Evolutionary conservation across 495 filamentous ascomycete genomes (phyloP).

Genomic region (Haplographium delicatum): DNA sequence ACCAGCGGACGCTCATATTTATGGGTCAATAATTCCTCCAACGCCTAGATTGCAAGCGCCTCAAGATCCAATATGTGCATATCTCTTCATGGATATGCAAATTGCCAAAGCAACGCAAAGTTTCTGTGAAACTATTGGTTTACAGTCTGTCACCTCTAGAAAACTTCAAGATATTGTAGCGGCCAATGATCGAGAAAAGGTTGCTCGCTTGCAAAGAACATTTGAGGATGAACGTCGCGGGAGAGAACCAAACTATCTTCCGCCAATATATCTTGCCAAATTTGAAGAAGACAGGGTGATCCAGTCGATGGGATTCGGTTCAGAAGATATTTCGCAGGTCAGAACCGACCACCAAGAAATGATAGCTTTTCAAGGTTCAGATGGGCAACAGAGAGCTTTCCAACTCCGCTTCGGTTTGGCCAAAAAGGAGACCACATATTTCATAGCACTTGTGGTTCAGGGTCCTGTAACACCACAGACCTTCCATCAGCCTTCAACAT

Average conservation of each 20-base stretch:
- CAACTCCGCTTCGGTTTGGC: slow-evolving; percentile 43
- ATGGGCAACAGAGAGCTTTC: slow-evolving; percentile 38
- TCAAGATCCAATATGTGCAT: slow-evolving; percentile 41
- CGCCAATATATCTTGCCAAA: slow-evolving; percentile 44
- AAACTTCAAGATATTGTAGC: slow-evolving; percentile 45
- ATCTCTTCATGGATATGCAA: slow-evolving; percentile 49
- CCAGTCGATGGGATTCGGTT: slow-evolving; percentile 39
- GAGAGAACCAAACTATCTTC: slow-evolving; percentile 46
- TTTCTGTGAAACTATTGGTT: slow-evolving; percentile 46
- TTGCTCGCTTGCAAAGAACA: slow-evolving; percentile 38
- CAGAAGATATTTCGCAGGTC: slow-evolving; percentile 41
- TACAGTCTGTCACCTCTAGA: slow-evolving; percentile 31
- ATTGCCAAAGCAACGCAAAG: slow-evolving; percentile 47
- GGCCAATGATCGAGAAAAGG: slow-evolving; percentile 44
- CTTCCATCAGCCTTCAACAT: slow-evolving; percentile 29
- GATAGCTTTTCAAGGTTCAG: slow-evolving; percentile 41
- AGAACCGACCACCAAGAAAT: slow-evolving; percentile 41
- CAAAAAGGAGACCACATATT: slow-evolving; percentile 48
- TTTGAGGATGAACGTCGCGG: slow-evolving; percentile 43
- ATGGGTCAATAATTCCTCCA: slow-evolving; percentile 26
- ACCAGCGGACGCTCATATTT: slow-evolving; percentile 40
- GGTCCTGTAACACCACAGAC: slow-evolving; percentile 30
- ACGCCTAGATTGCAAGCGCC: slow-evolving; percentile 29
- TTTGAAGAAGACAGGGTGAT: slow-evolving; percentile 44
- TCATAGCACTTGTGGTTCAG: slow-evolving; percentile 41